Base-by-base conservation (phyloP, 2,329 filamentous ascomycete genomes). In the Xylariaceae sp. region DNA sequence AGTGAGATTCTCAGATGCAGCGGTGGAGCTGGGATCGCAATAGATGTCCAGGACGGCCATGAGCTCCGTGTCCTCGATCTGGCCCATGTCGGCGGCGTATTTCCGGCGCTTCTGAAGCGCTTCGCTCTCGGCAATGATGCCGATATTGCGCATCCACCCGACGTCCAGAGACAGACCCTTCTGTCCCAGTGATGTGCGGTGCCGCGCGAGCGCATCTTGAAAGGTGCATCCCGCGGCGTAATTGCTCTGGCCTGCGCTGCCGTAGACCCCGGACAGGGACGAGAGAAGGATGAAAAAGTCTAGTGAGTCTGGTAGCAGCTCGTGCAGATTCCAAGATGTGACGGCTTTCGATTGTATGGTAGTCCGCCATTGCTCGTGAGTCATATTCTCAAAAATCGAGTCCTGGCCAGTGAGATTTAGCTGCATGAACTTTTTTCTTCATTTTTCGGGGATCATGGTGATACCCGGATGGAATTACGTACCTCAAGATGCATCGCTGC, bases 321-420 rank as follows among this genome's bases (percentile, higher is more conserved):
- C 3, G 24, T 50, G 44, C 1, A 54, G 40, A 22, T 49, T 51
- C 49, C 47, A 54, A 2, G 44, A 45, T 1, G 45, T 38, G 1
- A 33, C 8, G 9, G 43, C 48, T 26, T 54, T 54, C 1, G 51
- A 48, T 1, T 28, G 41, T 1, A 51, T 32, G 0, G 48, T 40
- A 0, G 3, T 12, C 8, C 37, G 8, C 49, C 49, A 54, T 17
- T 51, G 44, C 1, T 26, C 15, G 9, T 46, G n/a, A 0, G 31
- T 48, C 51, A 54, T 49, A 15, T 47, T 49, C 0, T 44, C 39
- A 36, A 54, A 49, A 0, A 44, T 26, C 2, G 39, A 16, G 15
- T 53, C 76, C 44, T 68, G 34, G 33, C 7, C 26, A 26, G 35
- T 17, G 6, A 17, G 15, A 17, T n/a, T 7, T 32, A 32, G 13